Percentiles rank a stretch among this genome's conserved stretches.
These are phyloP conservation scores for Saprolegnia parasitica DNA, from an alignment of 352 stramenopile genomes.

Conservation along the genomic window DNA sequence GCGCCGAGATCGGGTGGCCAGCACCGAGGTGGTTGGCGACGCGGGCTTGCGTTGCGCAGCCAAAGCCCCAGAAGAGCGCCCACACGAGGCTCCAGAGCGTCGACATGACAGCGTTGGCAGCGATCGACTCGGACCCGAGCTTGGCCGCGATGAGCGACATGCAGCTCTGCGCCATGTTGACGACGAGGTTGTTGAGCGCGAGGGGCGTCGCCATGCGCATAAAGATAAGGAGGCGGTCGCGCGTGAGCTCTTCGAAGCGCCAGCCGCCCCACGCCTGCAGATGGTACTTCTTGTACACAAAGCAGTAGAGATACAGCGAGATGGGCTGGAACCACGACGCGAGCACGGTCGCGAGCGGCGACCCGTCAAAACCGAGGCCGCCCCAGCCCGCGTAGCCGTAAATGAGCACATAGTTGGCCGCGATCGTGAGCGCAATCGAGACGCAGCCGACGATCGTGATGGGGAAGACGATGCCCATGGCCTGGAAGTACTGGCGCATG, in stretches of 20 bases:
- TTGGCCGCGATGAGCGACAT: slow-evolving; percentile 65
- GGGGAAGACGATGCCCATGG: slow-evolving; percentile 48
- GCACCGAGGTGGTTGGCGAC: slow-evolving; percentile 73
- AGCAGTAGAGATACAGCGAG: slow-evolving; percentile 65
- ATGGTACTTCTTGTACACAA: slow-evolving; percentile 40
- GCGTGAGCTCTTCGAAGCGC: slow-evolving; percentile 27
- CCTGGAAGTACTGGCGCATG: slow-evolving; percentile 72
- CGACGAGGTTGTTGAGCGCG: slow-evolving; percentile 35
- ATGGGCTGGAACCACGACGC: slow-evolving; percentile 78
- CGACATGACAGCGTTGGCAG: slow-evolving; percentile 34
- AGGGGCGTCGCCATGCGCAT: slow-evolving; percentile 32
- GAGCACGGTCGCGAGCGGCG: slow-evolving; percentile 65
- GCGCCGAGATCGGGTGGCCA: slow-evolving; percentile 55
- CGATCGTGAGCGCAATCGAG: slow-evolving; percentile 31
- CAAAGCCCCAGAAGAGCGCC: slow-evolving; percentile 34
- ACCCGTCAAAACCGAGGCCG: slow-evolving; percentile 72
- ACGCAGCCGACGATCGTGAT: slow-evolving; percentile 36
- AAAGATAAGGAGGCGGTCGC: slow-evolving; percentile 30
- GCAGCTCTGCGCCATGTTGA: slow-evolving; percentile 63
- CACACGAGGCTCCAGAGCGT: slow-evolving; percentile 32
- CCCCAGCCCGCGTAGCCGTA: slow-evolving; percentile 46
- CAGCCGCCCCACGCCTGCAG: slow-evolving; percentile 32
- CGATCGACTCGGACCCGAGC: slow-evolving; percentile 33
- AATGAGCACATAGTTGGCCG: slow-evolving; percentile 69
- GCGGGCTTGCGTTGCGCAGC: slow-evolving; percentile 55